phyloP scores from a whole-genome alignment of 345 rosid species.

The Gossypium arboreum region DNA sequence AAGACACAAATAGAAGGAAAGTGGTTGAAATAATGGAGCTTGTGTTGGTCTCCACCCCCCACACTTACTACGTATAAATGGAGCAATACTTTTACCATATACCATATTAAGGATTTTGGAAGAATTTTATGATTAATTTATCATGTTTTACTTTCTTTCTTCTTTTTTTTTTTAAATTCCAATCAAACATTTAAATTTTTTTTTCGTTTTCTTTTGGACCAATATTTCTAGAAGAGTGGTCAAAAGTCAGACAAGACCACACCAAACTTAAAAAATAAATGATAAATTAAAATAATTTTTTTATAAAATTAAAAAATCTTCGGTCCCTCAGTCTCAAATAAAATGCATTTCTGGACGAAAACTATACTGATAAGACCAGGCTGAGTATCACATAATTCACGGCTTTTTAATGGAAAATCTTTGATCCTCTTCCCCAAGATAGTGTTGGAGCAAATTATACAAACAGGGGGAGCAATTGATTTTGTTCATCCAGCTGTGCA shows the following conservation, averaged over 20 bases:
- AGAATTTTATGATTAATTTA: too few relatives aligned
- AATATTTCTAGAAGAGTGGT: background rate
- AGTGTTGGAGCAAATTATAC: constrained; percentile 3
- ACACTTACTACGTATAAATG: background rate
- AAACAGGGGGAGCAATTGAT: background rate
- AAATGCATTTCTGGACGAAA: background rate
- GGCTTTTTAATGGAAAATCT: background rate
- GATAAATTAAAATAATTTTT: too few relatives aligned
- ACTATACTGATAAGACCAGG: background rate
- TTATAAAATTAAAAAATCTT: too few relatives aligned
- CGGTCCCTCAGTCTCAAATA: too few relatives aligned
- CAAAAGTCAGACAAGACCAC: background rate
- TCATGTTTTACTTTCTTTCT: too few relatives aligned
- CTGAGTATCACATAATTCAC: constrained; percentile 2
- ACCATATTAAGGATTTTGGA: too few relatives aligned
- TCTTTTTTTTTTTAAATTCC: too few relatives aligned
- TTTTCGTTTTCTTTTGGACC: background rate
- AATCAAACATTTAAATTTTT: too few relatives aligned
- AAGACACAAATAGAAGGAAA: background rate
- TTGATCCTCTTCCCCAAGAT: constrained; percentile 3
- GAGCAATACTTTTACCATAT: background rate
- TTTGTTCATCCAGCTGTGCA: constrained; percentile 34
- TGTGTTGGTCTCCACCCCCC: constrained; percentile 27
- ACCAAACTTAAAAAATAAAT: background rate
- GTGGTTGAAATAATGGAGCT: constrained; percentile 19